Evolutionary conservation across 441 rosid genomes (phyloP).

Genomic region (Eutrema salsugineum): DNA sequence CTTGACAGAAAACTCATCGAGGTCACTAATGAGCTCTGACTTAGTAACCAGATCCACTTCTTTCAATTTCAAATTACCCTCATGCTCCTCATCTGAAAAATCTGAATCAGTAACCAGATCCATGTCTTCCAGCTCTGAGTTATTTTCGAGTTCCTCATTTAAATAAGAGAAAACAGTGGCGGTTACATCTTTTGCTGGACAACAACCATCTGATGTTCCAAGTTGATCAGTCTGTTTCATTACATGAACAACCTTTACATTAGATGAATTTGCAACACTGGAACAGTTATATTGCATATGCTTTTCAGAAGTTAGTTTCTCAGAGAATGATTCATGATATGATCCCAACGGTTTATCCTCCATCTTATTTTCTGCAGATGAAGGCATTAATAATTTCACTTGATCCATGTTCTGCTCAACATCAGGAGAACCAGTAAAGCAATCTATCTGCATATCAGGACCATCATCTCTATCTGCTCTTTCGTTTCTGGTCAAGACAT

Average conservation of each 20-base stretch:
- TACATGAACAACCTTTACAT: constrained; percentile 16
- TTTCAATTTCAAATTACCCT: constrained; percentile 33
- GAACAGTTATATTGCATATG: constrained; percentile 12
- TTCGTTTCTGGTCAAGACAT: constrained; percentile 18
- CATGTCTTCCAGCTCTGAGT: constrained; percentile 29
- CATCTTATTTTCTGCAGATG: constrained; percentile 30
- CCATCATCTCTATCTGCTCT: constrained; percentile 24
- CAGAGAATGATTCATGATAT: constrained; percentile 18
- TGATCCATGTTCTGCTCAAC: constrained; percentile 26
- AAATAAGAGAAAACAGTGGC: constrained; percentile 14
- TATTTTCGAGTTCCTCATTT: constrained; percentile 19
- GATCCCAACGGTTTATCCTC: constrained; percentile 26
- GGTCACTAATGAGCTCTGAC: constrained; percentile 24
- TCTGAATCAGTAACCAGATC: constrained; percentile 32
- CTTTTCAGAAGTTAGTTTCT: constrained; percentile 20
- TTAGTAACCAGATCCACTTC: constrained; percentile 24
- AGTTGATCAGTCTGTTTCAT: constrained; percentile 28
- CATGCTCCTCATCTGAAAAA: constrained; percentile 34
- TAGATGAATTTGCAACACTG: constrained; percentile 16
- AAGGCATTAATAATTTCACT: constrained; percentile 20
- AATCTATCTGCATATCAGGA: constrained; percentile 15
- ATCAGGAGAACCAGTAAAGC: constrained; percentile 1
- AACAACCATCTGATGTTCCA: constrained; percentile 14
- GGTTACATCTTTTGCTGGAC: constrained; percentile 29
- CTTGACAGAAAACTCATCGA: constrained; percentile 18